A percentile compares a stretch with the other conserved stretches of the same genome.
Evolutionary conservation across 805 yeast genomes (phyloP).

Genomic region (Limtongozyma cylindracea): DNA sequence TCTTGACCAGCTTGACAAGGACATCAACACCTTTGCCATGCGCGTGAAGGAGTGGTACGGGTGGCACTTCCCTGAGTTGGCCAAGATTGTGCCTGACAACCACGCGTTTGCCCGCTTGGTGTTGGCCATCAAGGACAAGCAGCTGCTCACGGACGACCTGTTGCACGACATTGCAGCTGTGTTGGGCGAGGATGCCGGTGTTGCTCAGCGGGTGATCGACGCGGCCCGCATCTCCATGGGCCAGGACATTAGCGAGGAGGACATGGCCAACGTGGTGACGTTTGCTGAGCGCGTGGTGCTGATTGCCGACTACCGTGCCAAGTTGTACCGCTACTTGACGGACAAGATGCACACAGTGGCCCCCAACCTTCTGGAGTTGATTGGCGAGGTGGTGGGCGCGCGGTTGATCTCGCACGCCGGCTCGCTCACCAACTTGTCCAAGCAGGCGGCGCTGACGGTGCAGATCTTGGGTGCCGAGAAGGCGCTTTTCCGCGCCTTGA

Average conservation of each 20-base stretch:
- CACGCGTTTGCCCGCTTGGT: constrained; percentile 67
- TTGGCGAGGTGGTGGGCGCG: constrained; percentile 98
- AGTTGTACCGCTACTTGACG: constrained; percentile 61
- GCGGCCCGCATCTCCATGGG: constrained; percentile 98
- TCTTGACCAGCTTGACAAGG: constrained; percentile 93
- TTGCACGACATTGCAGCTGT: constrained; percentile 82
- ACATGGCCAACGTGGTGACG: constrained; percentile 72
- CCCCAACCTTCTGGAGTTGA: constrained; percentile 64
- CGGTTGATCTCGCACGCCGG: constrained; percentile 97
- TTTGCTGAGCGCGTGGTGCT: constrained; percentile 90
- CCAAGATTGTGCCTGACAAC: constrained; percentile 77
- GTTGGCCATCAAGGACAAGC: constrained; percentile 66
- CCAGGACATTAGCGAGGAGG: constrained; percentile 88
- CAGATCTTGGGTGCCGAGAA: constrained; percentile 96
- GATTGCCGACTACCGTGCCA: constrained; percentile 72
- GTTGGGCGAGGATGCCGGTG: constrained; percentile 74
- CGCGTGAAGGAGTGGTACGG: constrained; percentile 97
- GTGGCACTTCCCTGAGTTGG: constrained; percentile 97
- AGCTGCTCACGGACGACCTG: constrained; percentile 74
- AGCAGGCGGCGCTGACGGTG: constrained; percentile 97
- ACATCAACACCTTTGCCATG: constrained; percentile 92
- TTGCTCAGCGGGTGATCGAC: constrained; percentile 74
- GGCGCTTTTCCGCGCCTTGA: constrained; percentile 87
- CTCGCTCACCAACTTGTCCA: constrained; percentile 83
- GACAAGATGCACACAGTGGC: constrained; percentile 97